These are phyloP conservation scores for Eremothecium sinecaudum DNA, from an alignment of 1,139 yeast species.

Conservation along the genomic window DNA sequence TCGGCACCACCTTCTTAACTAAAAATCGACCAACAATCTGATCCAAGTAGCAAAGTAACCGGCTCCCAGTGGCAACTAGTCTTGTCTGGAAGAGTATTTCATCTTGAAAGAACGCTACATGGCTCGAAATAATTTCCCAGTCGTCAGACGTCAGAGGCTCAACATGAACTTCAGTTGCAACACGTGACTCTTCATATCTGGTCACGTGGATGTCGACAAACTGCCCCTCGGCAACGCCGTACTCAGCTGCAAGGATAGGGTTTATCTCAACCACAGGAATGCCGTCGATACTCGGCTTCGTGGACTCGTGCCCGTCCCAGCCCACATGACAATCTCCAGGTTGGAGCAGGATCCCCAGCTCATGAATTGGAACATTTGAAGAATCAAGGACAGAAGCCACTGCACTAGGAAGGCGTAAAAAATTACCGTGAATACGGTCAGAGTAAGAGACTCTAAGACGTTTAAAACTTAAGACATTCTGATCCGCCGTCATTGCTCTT, in stretches of 20 bases:
- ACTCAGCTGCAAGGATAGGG: slow-evolving; percentile 41
- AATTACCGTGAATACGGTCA: slow-evolving; percentile 23
- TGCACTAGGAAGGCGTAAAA: slow-evolving; percentile 22
- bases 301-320: slow-evolving; percentile 65
- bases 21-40: slow-evolving; percentile 54
- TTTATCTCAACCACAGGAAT: slow-evolving; percentile 42
- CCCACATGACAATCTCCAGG: slow-evolving; percentile 43
- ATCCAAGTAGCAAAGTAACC: slow-evolving; percentile 64
- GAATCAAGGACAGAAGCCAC: slow-evolving; percentile 19
- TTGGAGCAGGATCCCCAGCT: slow-evolving; percentile 18
- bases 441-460: slow-evolving; percentile 11
- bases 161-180: slow-evolving; percentile 53
- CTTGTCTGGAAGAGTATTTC: slow-evolving; percentile 72
- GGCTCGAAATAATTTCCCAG: slow-evolving; percentile 85
- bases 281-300: slow-evolving; percentile 26
- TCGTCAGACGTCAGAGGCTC: slow-evolving; percentile 75
- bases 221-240: slow-evolving; percentile 35
- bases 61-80: slow-evolving; percentile 54
- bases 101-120: slow-evolving; percentile 69
- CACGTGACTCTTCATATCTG: slow-evolving; percentile 37
- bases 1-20: slow-evolving; percentile 54
- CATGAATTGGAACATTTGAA: slow-evolving; percentile 18
- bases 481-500: slow-evolving; percentile 8
- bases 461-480: slow-evolving; percentile 12
- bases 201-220: slow-evolving; percentile 32